phyloP scores from a whole-genome alignment of 139 green algal species.

The Eudorina sp. region DNA sequence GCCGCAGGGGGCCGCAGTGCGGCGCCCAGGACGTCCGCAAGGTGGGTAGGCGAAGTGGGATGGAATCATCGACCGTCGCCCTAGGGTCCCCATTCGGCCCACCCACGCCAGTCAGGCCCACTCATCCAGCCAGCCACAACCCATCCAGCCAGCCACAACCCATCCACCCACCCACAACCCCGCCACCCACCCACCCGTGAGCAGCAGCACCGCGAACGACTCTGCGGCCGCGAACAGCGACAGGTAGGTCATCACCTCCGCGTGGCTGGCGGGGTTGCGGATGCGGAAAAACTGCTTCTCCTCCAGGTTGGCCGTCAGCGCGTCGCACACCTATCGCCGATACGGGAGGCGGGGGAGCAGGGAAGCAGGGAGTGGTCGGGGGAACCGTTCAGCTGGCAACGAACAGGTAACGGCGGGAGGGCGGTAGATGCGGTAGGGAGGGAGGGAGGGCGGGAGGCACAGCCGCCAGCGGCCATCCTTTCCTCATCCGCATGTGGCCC shows the following conservation, averaged over 20 bases:
- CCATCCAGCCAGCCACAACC: too few species aligned
- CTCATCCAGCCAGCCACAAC: too few species aligned
- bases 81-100: too few species aligned
- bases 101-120: too few species aligned
- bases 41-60: too few species aligned
- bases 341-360: background rate
- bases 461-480: too few species aligned
- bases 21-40: too few species aligned
- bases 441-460: background rate
- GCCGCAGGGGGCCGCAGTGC: too few species aligned
- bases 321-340: constrained; percentile 65
- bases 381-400: too few species aligned
- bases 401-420: too few species aligned
- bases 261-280: constrained; percentile 54
- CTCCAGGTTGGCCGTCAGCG: constrained; percentile 78
- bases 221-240: constrained; percentile 64
- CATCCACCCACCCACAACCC: background rate
- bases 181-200: constrained; percentile 45
- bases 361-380: background rate
- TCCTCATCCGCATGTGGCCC: too few species aligned
- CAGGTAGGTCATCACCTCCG: constrained; percentile 73
- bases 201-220: constrained; percentile 59
- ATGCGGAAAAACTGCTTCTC: constrained; percentile 77
- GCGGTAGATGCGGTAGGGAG: background rate
- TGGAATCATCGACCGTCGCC: too few species aligned